Evolutionary conservation across 2,329 filamentous ascomycete genomes (phyloP).

Genomic region (Scolecobasidium constrictum): DNA sequence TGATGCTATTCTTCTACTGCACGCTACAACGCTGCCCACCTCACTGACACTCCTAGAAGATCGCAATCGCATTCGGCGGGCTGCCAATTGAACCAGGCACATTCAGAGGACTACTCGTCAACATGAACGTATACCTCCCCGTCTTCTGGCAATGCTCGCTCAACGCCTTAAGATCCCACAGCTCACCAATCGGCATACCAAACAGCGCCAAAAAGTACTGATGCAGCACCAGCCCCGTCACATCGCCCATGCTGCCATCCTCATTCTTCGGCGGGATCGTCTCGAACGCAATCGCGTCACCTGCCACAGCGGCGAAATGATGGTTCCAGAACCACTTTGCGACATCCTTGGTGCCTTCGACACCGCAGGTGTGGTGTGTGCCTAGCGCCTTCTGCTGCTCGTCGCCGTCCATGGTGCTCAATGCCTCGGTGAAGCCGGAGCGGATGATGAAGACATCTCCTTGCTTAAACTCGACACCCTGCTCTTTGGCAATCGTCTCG

Average conservation of each 20-base stretch:
- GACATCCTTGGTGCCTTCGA: conserved; percentile 23
- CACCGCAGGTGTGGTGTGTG: conserved; percentile 21
- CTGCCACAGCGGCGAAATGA: conserved; percentile 24
- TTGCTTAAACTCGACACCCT: conserved; percentile 10
- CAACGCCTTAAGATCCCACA: conserved; percentile 33
- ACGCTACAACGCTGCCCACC: no score
- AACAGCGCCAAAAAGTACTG: conserved; percentile 30
- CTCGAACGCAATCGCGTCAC: conserved; percentile 24
- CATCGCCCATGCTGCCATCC: conserved; percentile 9
- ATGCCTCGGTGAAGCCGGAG: conserved; percentile 37
- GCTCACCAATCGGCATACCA: conserved; percentile 34
- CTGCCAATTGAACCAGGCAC: conserved; percentile 25
- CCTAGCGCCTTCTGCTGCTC: conserved; percentile 32
- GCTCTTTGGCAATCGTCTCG: conserved; percentile 12
- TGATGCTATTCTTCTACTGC: no score
- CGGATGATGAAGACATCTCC: conserved; percentile 26
- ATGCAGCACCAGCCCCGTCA: conserved; percentile 19
- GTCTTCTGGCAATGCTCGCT: conserved; percentile 25
- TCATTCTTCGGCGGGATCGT: conserved; percentile 17
- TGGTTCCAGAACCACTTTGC: conserved; percentile 17
- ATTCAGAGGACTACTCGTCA: conserved; percentile 34
- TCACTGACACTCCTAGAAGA: no score
- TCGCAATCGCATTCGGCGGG: conserved; percentile 23
- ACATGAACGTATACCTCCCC: conserved; percentile 31
- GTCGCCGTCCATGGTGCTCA: conserved; percentile 26